Evolutionary conservation across 306 rosid genomes (phyloP).

Genomic region (Luffa acutangula): DNA sequence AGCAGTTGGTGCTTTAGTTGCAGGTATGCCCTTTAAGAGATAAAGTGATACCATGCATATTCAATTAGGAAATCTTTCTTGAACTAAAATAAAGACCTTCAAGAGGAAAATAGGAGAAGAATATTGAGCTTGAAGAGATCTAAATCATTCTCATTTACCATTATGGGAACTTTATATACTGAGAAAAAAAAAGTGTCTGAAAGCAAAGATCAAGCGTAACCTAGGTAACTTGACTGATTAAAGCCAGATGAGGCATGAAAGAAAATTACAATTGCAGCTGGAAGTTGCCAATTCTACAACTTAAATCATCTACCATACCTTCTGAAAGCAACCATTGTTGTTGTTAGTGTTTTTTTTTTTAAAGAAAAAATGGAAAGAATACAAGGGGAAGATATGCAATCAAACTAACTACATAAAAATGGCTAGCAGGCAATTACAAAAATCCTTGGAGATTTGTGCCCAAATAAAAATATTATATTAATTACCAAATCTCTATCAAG

Average conservation of each 20-base stretch:
- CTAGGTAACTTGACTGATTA: neutral
- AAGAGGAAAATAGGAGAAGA: neutral
- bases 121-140: neutral
- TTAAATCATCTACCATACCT: too few relatives aligned
- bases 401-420: too few relatives aligned
- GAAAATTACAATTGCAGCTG: neutral
- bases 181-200: neutral
- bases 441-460: neutral
- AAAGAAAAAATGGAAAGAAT: too few relatives aligned
- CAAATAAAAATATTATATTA: neutral
- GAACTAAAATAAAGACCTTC: neutral
- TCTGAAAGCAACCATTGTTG: too few relatives aligned
- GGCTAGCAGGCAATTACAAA: neutral
- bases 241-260: neutral
- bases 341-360: too few relatives aligned
- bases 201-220: neutral
- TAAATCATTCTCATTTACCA: neutral
- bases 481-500: too few relatives aligned
- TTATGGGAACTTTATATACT: neutral
- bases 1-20: constrained; percentile 82
- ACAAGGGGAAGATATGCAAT: too few relatives aligned
- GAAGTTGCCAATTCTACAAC: too few relatives aligned
- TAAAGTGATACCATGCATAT: neutral
- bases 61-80: neutral
- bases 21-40: constrained; percentile 42